These are phyloP conservation scores for Chamaecrista fasciculata DNA, from an alignment of 306 rosid genomes.

Conservation along the genomic window DNA sequence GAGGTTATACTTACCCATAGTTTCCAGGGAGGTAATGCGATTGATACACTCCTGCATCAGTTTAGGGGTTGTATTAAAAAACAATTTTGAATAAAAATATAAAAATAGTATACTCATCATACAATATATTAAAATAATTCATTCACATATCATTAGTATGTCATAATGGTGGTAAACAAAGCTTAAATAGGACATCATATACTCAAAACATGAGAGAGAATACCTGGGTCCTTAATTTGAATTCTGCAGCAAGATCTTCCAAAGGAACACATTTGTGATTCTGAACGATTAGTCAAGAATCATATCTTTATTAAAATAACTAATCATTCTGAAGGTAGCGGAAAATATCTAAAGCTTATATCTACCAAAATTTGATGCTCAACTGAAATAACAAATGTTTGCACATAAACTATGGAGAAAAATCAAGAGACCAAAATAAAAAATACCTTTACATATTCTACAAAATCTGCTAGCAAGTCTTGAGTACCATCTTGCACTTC, in stretches of 20 bases:
- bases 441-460: conserved; percentile 82
- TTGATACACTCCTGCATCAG: conserved; percentile 88
- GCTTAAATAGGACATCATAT: not conserved
- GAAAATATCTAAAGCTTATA: conserved; percentile 1
- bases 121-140: conserved; percentile 11
- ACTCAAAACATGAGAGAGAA: not conserved
- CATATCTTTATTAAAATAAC: conserved; percentile 17
- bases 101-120: not conserved
- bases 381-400: conserved; percentile 8
- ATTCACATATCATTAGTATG: too few species aligned
- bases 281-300: conserved; percentile 46
- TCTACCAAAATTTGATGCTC: conserved; percentile 9
- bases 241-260: conserved; percentile 97
- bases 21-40: conserved; percentile 78
- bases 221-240: conserved; percentile 92
- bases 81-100: not conserved
- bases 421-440: conserved; percentile 12
- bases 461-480: conserved; percentile 76
- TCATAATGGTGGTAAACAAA: conserved; percentile 15
- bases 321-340: conserved; percentile 6
- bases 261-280: conserved; percentile 85
- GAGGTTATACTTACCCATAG: conserved; percentile 59
- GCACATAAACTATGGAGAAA: not conserved
- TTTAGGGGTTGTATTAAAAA: conserved; percentile 16
- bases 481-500: conserved; percentile 69